phyloP scores from a whole-genome alignment of 371 early-diverging fungal genomes.

The Lichtheimia ornata region DNA sequence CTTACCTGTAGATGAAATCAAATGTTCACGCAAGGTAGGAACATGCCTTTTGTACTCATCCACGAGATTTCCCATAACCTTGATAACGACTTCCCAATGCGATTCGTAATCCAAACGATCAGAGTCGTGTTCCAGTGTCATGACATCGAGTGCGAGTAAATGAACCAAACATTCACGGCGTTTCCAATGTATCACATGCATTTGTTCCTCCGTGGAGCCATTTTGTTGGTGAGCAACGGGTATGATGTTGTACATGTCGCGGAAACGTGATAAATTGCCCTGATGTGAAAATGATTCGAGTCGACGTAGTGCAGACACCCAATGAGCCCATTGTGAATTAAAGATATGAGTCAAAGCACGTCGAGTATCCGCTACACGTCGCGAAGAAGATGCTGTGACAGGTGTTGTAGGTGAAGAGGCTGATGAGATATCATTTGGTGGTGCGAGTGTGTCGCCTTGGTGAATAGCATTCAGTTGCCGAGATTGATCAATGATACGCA shows the following conservation, averaged over 20 bases:
- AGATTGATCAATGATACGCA: conserved; percentile 12
- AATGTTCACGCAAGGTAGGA: conserved; percentile 1
- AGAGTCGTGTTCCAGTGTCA: conserved; percentile 36
- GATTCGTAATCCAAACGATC: conserved; percentile 32
- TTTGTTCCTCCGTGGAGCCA: conserved; percentile 23
- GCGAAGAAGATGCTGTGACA: conserved; percentile 4
- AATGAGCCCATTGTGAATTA: conserved; percentile 20
- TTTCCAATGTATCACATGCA: conserved; percentile 28
- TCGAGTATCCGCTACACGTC: conserved; percentile 14
- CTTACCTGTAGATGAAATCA: conserved; percentile 3
- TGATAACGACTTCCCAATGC: conserved; percentile 33
- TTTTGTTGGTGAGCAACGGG: conserved; percentile 9
- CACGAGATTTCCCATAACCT: conserved; percentile 24
- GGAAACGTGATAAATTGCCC: conserved; percentile 29
- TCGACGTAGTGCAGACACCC: conserved; percentile 14
- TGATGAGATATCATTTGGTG: conserved; percentile 3
- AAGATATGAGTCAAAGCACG: conserved; percentile 4
- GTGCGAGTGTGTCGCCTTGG: conserved; percentile 23
- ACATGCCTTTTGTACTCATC: conserved; percentile 19
- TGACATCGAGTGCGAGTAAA: conserved; percentile 43
- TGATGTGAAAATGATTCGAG: conserved; percentile 31
- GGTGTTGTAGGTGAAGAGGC: neutral
- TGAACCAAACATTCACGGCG: conserved; percentile 44
- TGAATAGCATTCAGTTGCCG: conserved; percentile 22
- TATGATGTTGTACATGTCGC: conserved; percentile 45